Evolutionary conservation across 192 early-diverging fungal genomes (phyloP), one percentile per base, ranked within the genome.

Genomic region (Funneliformis mosseae): DNA sequence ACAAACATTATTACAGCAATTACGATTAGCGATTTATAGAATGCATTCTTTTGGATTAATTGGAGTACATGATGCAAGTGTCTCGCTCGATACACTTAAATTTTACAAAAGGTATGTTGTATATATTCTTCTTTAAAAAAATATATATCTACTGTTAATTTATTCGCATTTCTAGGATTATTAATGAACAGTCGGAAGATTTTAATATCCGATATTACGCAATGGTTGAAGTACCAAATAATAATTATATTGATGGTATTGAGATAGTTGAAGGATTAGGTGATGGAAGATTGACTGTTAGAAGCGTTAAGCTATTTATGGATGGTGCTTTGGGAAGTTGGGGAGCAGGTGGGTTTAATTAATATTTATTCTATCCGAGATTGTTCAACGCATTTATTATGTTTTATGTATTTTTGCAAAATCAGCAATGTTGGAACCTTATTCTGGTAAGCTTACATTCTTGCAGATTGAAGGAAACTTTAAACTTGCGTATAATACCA

Each of bases 321-420:
- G 90, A 91, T 80, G 90, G 90, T 3, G 90, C 90, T 6, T 74
- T 91, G 18, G 90, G 90, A 21, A 83, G 83, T 48, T 91, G 90
- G 90, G 90, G 90, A 41, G 90, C 90, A 10, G 82, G 85, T 33
- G 74, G 84, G 78, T 18, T 55, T 14, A 76, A 48, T 81, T 67
- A 73, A 27, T 48, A 21, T 12, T 27, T 6, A 28, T 27, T 73
- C 27, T 9, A 43, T 43, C 42, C 18, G 10, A 5, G 4, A 21
- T 4, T 12, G 33, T 67, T 12, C 2, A 14, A 67, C 8, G 8
- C 10, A 38, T 33, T 39, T 23, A 1, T 70, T 1, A 33, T 66
- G 4, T 46, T 78, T 78, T 83, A 21, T 59, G 4, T 14, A 79
- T 75, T 46, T 46, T 43, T 67, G 5, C 38, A 14, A 14, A n/a